Base-by-base conservation (phyloP, 768 basidiomycete genomes). In the Agrocybe pediades region DNA sequence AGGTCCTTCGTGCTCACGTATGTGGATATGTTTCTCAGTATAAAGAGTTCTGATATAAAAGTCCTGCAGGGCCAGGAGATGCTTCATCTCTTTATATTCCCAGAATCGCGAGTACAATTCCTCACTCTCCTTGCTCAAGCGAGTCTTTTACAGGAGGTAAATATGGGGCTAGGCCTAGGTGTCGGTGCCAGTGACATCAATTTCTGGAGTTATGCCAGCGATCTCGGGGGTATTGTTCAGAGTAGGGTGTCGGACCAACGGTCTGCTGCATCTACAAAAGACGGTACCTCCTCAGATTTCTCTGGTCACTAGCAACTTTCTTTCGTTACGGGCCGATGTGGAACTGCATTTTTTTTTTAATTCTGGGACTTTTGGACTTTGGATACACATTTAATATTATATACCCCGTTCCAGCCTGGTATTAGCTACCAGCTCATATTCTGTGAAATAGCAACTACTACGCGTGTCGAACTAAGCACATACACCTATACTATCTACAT, bases 61-160 rank as follows among this genome's bases (percentile, higher is more conserved):
- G 25, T 24, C 50, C 51, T 62, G 8, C 55, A 92, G 90, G 81
- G 79, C 30, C 71, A 74, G 23, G 68, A 78, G 2, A 69, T 93
- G 41, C 67, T 91, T 36, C 74, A 69, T 13, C 69, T 77, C 1
- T 90, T 91, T 62, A 70, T 90, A 39, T 92, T 80, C 62, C 90
- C 91, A 1, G 87, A 90, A 52, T 90, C 91, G 11, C 82, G 90
- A 3, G 84, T 81, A 2, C 75, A 80, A 49, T 85, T 92, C 49
- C 58, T 88, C n/a, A 69, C 76, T 46, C 70, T 90, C 19, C 60
- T 91, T 8, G 71, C 67, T 17, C 69, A 65, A 7, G 80, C 77
- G 1, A 81, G 78, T 4, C 58, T 87, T 3, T 61, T 79, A 19
- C 49, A 64, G 1, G 73, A 72, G 41, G 51, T 77, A 36, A 69